phyloP scores from a whole-genome alignment of 1,139 yeast species.

The Pichia sp. region DNA sequence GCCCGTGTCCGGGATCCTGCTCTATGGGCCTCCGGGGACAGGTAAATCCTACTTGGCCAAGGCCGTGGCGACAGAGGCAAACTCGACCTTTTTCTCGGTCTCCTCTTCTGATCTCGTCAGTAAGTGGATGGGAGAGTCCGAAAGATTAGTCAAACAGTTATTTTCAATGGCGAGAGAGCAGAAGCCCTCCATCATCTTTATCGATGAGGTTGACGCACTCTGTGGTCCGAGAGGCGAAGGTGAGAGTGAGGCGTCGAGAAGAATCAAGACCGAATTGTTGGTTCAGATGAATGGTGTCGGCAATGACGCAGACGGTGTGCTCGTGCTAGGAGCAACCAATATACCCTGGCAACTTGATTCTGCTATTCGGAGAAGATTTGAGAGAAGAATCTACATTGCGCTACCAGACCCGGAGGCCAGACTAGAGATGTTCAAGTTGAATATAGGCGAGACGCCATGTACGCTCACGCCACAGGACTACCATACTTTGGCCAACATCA shows the following conservation, averaged over 20 bases:
- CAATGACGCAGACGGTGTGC: constrained; percentile 88
- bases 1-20: constrained; percentile 85
- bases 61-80: constrained; percentile 98
- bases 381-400: constrained; percentile 89
- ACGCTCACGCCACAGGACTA: constrained; percentile 69
- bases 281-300: constrained; percentile 99
- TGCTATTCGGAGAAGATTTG: constrained; percentile 95
- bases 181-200: constrained; percentile 91
- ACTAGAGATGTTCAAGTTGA: constrained; percentile 87
- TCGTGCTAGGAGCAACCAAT: constrained; percentile 96
- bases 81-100: constrained; percentile 91
- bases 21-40: constrained; percentile 99
- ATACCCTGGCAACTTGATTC: constrained; percentile 99
- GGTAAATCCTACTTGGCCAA: constrained; percentile 96
- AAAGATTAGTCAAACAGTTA: constrained; percentile 88
- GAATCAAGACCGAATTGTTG: constrained; percentile 91
- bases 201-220: constrained; percentile 96
- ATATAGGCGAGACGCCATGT: constrained; percentile 89
- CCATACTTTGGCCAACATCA: constrained; percentile 79
- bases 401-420: constrained; percentile 91
- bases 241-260: constrained; percentile 92
- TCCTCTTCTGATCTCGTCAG: constrained; percentile 92
- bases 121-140: constrained; percentile 99
- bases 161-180: constrained; percentile 95
- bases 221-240: constrained; percentile 99